phyloP scores from a whole-genome alignment of 108 stramenopile species.

The Conticribra guillardii region DNA sequence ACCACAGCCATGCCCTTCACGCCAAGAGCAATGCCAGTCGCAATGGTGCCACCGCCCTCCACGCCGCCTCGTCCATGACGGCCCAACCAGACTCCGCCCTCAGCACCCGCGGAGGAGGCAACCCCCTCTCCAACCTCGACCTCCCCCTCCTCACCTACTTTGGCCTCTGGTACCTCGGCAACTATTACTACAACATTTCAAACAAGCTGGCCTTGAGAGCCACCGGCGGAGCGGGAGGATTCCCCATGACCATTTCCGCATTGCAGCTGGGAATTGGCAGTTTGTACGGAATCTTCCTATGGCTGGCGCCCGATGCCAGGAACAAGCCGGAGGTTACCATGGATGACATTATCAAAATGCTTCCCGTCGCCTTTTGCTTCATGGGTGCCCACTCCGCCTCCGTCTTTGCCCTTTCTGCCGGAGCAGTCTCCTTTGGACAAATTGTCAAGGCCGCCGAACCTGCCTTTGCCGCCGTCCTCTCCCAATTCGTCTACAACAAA shows the following conservation, averaged over 20 bases:
- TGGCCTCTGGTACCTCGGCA: constrained; percentile 71
- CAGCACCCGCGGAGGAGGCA: constrained; percentile 36
- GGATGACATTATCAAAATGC: constrained; percentile 61
- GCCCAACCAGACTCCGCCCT: constrained; percentile 1
- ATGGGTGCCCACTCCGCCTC: constrained; percentile 66
- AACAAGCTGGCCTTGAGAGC: constrained; percentile 71
- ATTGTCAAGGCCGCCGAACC: constrained; percentile 78
- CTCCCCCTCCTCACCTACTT: constrained; percentile 58
- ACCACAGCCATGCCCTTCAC: constrained; percentile 1
- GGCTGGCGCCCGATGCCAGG: constrained; percentile 65
- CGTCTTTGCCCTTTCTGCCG: constrained; percentile 67
- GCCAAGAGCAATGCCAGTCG: neutral
- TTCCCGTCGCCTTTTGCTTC: constrained; percentile 68
- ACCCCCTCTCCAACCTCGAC: constrained; percentile 8
- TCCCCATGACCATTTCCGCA: constrained; percentile 58
- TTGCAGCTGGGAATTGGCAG: constrained; percentile 63
- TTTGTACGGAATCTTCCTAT: constrained; percentile 65
- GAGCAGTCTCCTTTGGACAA: constrained; percentile 67
- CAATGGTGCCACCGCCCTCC: constrained; percentile 6
- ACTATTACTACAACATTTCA: constrained; percentile 76
- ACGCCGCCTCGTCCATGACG: constrained; percentile 10
- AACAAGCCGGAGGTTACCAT: constrained; percentile 43
- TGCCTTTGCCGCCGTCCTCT: constrained; percentile 68
- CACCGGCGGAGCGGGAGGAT: constrained; percentile 56
- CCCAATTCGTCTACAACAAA: constrained; percentile 62